Evolutionary conservation across 129 eudicot genomes (phyloP).

Genomic region (Glebionis coronaria): DNA sequence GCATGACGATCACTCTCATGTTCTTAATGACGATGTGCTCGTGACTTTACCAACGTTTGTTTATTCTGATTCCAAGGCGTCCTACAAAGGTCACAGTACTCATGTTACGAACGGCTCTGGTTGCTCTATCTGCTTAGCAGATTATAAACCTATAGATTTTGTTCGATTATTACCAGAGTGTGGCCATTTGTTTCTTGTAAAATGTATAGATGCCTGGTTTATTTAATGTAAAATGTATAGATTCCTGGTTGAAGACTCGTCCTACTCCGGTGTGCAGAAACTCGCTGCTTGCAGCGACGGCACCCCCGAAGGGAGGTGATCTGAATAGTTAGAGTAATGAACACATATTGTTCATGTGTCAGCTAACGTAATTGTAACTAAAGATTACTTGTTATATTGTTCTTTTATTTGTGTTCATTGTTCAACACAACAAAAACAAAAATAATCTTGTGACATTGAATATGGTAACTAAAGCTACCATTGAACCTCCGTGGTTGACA

Average conservation of each 20-base stretch:
- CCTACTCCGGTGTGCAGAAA: slow-evolving; percentile 8
- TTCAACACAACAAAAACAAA: too few species aligned
- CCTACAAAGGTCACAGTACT: not conserved
- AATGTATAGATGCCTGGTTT: not conserved
- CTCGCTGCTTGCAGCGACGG: not conserved
- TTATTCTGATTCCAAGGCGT: not conserved
- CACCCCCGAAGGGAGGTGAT: too few species aligned
- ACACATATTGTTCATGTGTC: too few species aligned
- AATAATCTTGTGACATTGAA: too few species aligned
- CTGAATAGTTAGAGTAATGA: too few species aligned
- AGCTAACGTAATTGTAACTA: too few species aligned
- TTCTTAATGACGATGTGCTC: not conserved
- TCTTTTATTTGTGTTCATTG: too few species aligned
- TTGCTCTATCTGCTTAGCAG: not conserved
- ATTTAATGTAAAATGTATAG: not conserved
- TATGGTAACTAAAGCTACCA: too few species aligned
- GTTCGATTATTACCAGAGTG: not conserved
- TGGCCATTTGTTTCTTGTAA: not conserved
- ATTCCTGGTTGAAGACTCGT: slow-evolving; percentile 1
- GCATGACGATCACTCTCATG: not conserved
- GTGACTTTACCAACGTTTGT: not conserved
- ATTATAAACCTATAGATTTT: not conserved
- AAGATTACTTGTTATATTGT: too few species aligned
- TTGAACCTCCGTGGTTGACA: too few species aligned
- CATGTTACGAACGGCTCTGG: not conserved